Percentiles rank a stretch among this genome's conserved stretches.
Conservation (phyloP, 2,329 filamentous ascomycete genomes). For the Lasiodiplodia gonubiensis region DNA sequence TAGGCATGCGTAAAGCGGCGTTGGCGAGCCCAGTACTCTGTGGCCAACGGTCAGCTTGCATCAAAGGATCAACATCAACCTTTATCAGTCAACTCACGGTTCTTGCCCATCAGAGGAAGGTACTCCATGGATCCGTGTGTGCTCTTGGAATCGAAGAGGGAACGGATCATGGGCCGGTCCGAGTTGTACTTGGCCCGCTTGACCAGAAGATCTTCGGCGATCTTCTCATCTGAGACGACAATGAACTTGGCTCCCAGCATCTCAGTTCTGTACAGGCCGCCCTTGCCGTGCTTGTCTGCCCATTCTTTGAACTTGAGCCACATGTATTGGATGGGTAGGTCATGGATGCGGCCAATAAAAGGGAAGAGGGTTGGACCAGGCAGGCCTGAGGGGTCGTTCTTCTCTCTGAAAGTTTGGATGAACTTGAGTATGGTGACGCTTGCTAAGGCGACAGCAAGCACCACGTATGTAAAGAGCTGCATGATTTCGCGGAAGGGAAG, state of each 20-base stretch:
- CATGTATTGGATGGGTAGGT: constrained; percentile 56
- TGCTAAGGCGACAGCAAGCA: constrained; percentile 44
- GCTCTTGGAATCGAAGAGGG: constrained; percentile 61
- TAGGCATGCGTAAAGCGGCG: constrained; percentile 60
- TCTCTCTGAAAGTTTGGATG: constrained; percentile 25
- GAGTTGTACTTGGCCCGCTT: constrained; percentile 60
- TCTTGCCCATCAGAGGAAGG: constrained; percentile 62
- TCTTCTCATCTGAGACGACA: constrained; percentile 58
- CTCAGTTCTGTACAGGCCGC: constrained; percentile 40
- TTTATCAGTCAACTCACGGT: constrained; percentile 48
- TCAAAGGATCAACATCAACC: not conserved
- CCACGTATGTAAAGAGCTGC: constrained; percentile 50
- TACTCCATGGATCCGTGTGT: constrained; percentile 62
- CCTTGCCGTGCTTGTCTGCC: constrained; percentile 41
- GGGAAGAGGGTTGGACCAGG: constrained; percentile 50
- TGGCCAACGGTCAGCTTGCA: not conserved
- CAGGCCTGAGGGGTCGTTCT: constrained; percentile 33
- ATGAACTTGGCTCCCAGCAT: constrained; percentile 52
- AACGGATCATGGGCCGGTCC: constrained; percentile 57
- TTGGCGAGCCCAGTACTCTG: constrained; percentile 62
- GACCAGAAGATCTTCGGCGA: constrained; percentile 60
- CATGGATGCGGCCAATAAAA: constrained; percentile 50
- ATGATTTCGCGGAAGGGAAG: constrained; percentile 34
- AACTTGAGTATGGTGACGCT: constrained; percentile 41
- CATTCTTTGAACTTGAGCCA: constrained; percentile 60